Evolutionary conservation across 768 basidiomycete species (phyloP).

Genomic region (Auricularia cornea): DNA sequence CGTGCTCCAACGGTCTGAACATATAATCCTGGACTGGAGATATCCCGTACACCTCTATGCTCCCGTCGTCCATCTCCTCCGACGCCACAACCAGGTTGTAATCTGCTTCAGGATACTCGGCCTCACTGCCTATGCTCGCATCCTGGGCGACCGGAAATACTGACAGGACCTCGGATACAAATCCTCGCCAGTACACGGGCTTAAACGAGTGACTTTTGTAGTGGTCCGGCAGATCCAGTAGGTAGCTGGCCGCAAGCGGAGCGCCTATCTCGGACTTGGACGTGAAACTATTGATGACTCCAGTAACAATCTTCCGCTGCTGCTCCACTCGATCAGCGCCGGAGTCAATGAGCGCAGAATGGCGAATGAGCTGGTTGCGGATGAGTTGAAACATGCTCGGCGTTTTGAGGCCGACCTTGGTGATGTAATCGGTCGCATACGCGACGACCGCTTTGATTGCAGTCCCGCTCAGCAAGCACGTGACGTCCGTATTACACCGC

Average conservation of each 20-base stretch:
- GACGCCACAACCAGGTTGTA: no score
- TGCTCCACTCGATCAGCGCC: constrained; percentile 19
- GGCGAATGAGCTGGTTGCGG: no score
- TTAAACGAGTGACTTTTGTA: constrained; percentile 30
- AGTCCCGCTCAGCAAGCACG: constrained; percentile 10
- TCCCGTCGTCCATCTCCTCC: no score
- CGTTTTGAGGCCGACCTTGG: constrained; percentile 9
- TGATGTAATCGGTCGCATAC: constrained; percentile 13
- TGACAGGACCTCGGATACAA: constrained; percentile 17
- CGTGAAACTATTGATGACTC: constrained; percentile 30
- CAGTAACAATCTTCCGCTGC: constrained; percentile 24
- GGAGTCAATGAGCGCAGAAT: neutral
- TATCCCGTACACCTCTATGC: no score
- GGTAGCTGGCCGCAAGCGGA: constrained; percentile 29
- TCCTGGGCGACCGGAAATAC: constrained; percentile 8
- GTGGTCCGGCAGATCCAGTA: constrained; percentile 30
- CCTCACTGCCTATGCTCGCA: neutral
- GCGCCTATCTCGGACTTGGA: constrained; percentile 29
- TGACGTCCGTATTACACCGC: constrained; percentile 16
- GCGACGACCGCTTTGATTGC: constrained; percentile 7
- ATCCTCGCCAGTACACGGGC: constrained; percentile 26
- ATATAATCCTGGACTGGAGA: constrained; percentile 16
- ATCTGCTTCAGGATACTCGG: no score
- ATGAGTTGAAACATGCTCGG: no score
- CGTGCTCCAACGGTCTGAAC: constrained; percentile 14